Evolutionary conservation across 768 basidiomycete genomes (phyloP).

Genomic region (Termitomyces sp.): DNA sequence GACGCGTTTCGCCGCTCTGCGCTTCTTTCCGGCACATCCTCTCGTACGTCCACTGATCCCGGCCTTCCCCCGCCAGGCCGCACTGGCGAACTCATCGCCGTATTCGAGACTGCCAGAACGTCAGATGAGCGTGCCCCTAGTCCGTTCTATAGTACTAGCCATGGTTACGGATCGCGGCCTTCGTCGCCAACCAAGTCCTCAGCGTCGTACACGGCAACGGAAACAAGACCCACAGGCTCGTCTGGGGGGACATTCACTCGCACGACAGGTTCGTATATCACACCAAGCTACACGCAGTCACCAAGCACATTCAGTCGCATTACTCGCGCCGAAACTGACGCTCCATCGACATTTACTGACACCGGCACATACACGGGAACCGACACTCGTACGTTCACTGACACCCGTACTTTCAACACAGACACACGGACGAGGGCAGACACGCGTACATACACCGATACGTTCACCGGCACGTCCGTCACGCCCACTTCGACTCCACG

Average conservation of each 20-base stretch:
- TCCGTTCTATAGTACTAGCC: conserved; percentile 27
- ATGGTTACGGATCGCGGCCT: conserved; percentile 34
- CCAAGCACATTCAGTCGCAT: conserved; percentile 27
- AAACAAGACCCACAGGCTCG: conserved; percentile 25
- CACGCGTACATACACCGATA: conserved; percentile 25
- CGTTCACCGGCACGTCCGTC: conserved; percentile 27
- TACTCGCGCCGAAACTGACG: conserved; percentile 18
- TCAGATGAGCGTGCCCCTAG: conserved; percentile 26
- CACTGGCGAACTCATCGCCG: conserved; percentile 66
- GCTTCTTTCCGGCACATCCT: conserved; percentile 29
- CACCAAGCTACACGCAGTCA: conserved; percentile 30
- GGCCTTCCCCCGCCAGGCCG: conserved; percentile 48
- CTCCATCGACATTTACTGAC: conserved; percentile 8
- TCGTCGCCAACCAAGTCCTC: conserved; percentile 42
- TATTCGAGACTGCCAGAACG: conserved; percentile 48
- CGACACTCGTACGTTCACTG: conserved; percentile 23
- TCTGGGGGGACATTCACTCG: conserved; percentile 22
- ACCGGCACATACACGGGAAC: conserved; percentile 4
- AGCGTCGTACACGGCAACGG: conserved; percentile 30
- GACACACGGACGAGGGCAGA: conserved; percentile 4
- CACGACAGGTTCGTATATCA: conserved; percentile 25
- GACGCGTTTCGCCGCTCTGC: conserved; percentile 44
- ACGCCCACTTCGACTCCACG: conserved; percentile 53
- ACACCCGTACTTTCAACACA: conserved; percentile 25
- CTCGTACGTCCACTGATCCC: conserved; percentile 55